Base-by-base conservation (phyloP, 345 rosid genomes). In the Citrus australasica region DNA sequence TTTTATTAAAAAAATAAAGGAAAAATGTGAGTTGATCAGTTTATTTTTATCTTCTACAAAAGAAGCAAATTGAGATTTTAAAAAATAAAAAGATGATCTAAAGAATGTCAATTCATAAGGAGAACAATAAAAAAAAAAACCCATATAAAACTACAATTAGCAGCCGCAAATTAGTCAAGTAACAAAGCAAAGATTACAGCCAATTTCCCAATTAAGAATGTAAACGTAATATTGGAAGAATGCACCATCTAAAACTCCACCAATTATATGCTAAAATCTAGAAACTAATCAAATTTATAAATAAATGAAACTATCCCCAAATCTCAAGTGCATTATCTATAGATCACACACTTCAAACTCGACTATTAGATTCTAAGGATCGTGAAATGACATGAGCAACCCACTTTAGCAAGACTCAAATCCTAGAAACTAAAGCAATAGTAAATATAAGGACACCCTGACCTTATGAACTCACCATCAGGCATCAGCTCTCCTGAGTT, bases 401-500 rank as follows among this genome's bases (percentile, higher is more conserved):
- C 37, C 33, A 38, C n/a, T 62, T 75, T 16, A 48, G 48, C 27
- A 10, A 32, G 21, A 53, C 53, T 53, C 48, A 7, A 48, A 32
- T 66, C 78, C 78, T 66, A 65, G 32, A 46, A 38, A 51, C 42
- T 51, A 24, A 35, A 67, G 59, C 75, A 17, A 24, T 19, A 67
- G 59, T 71, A 17, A 14, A 61, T 21, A 56, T 69, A 65, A 40
- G 55, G 58, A 68, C 63, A 24, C 60, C 58, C n/a, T 65, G 48
- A 62, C 48, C 27, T 28, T 24, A 64, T 65, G 63, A 66, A 79
- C 87, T 76, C 42, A 79, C 84, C 78, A 27, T 42, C 46, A 73
- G 79, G 83, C 76, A 42, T 35, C 62, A 69, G 83, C 61, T 78
- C 76, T 78, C 76, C 73, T 69, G 55, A 71, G 58, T 17, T 19